Evolutionary conservation across 805 yeast genomes (phyloP), one percentile per base, ranked within the genome.

Genomic region (Wickerhamomyces mucosus): DNA sequence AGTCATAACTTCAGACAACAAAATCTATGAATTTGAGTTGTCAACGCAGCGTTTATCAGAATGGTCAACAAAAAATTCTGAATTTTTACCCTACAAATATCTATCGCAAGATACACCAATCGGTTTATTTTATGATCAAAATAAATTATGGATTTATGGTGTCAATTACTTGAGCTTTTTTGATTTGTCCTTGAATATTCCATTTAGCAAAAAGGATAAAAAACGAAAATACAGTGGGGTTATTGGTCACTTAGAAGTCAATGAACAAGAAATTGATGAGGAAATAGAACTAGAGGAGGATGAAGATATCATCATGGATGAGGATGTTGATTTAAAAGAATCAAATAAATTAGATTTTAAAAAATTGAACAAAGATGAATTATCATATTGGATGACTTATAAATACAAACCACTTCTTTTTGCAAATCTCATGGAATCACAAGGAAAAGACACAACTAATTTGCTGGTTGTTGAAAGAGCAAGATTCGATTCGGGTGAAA

Each of bases 121-220:
- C 37, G 96, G 95, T 12, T 54, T 82, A 10, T 83, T 81, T 48
- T 48, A 53, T 12, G 75, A 73, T 32, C 42, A 56, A 2, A 46
- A 58, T 21, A 64, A 72, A 34, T 59, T 80, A 12, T 89, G 96
- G 96, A 56, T 85, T n/a, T 86, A 83, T 72, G 94, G 96, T 2
- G 66, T 81, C 15, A 71, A 71, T 31, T 89, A 95, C 94, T 42
- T 88, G 12, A 70, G 79, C 4, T 81, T 70, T 51, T 67, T 89
- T 30, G 89, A 89, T 53, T 56, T 82, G 41, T 53, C 66, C 7
- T 50, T 64, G 32, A 72, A 78, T 46, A 53, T 76, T 31, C 79
- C 83, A 11, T 54, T 66, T 32, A 53, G 40, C 22, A 51, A 42
- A 12, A 39, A 50, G 25, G 36, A 37, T 26, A 31, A 16, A 55